These are phyloP conservation scores for Aspergillus fumigatiaffinis DNA, from an alignment of 2,329 filamentous ascomycete genomes.

Conservation along the genomic window DNA sequence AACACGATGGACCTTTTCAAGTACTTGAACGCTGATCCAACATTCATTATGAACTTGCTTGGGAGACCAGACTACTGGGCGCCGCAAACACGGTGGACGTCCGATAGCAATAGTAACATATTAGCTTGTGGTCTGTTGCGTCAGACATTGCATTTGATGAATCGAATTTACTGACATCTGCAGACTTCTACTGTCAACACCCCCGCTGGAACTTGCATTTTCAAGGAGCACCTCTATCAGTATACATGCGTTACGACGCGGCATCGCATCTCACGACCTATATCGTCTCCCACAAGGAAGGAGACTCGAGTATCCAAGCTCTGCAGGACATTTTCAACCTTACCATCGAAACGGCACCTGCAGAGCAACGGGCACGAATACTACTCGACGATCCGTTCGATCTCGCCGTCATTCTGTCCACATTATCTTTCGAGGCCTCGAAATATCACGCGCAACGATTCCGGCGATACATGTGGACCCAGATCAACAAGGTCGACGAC, in stretches of 20 bases:
- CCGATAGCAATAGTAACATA: slow-evolving; percentile 2
- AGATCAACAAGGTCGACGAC: slow-evolving; percentile 20
- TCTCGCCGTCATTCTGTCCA: slow-evolving; percentile 12
- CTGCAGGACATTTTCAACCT: slow-evolving; percentile 8
- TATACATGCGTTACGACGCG: slow-evolving; percentile 11
- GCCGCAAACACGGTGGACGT: slow-evolving; percentile 11
- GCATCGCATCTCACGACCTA: slow-evolving; percentile 10
- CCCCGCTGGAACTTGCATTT: slow-evolving; percentile 15
- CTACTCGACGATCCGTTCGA: slow-evolving; percentile 14
- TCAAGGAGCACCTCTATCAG: slow-evolving; percentile 12
- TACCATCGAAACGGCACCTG: slow-evolving; percentile 1
- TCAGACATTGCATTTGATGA: too few relatives aligned
- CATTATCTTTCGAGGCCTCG: slow-evolving; percentile 11
- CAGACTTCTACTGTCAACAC: slow-evolving; percentile 15
- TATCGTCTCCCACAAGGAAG: slow-evolving; percentile 12
- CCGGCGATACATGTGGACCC: slow-evolving; percentile 14
- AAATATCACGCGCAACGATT: slow-evolving; percentile 12
- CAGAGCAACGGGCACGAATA: not conserved
- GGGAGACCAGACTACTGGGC: slow-evolving; percentile 15
- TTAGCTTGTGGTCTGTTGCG: slow-evolving; percentile 8
- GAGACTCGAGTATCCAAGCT: slow-evolving; percentile 7
- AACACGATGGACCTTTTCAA: slow-evolving; percentile 3
- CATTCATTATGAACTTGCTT: slow-evolving; percentile 10
- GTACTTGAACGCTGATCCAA: slow-evolving; percentile 6
- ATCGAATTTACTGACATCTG: not conserved